These are phyloP conservation scores for Abrus pulchellus DNA, from an alignment of 306 rosid species.

Conservation along the genomic window DNA sequence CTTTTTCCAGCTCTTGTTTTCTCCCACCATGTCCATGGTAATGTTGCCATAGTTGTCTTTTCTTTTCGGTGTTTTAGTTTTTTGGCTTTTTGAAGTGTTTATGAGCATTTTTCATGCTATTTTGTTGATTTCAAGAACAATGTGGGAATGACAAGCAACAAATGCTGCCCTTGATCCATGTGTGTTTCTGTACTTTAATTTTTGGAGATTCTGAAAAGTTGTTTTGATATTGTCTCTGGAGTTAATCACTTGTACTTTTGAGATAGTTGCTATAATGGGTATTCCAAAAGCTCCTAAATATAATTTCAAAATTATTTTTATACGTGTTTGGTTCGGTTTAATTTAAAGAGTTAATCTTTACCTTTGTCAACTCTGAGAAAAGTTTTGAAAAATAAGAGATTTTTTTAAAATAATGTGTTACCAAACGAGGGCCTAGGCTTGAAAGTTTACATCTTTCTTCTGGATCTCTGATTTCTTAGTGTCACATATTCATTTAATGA, in stretches of 20 bases:
- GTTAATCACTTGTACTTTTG: background rate
- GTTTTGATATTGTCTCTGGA: slow-evolving; percentile 8
- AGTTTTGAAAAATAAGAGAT: too few relatives aligned
- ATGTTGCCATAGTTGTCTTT: background rate
- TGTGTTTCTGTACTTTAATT: slow-evolving; percentile 11
- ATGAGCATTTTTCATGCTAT: background rate
- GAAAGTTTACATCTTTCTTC: slow-evolving; percentile 34
- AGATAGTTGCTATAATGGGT: slow-evolving; percentile 2
- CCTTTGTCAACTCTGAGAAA: too few relatives aligned
- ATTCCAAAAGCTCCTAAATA: background rate
- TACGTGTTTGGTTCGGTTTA: too few relatives aligned
- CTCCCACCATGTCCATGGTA: slow-evolving; percentile 85
- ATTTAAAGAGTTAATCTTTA: too few relatives aligned
- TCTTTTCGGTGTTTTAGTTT: background rate
- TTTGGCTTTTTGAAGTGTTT: background rate
- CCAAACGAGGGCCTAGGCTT: background rate
- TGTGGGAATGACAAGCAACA: slow-evolving; percentile 1
- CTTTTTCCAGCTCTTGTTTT: slow-evolving; percentile 65
- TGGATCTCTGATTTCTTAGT: slow-evolving; percentile 17
- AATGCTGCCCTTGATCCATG: background rate
- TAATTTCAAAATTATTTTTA: background rate
- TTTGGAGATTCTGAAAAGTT: slow-evolving; percentile 30
- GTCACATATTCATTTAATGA: background rate
- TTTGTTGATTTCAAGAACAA: background rate
- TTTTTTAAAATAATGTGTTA: too few relatives aligned